These are phyloP conservation scores for Penicillium digitatum DNA, from an alignment of 2,329 filamentous ascomycete species.

Conservation along the genomic window DNA sequence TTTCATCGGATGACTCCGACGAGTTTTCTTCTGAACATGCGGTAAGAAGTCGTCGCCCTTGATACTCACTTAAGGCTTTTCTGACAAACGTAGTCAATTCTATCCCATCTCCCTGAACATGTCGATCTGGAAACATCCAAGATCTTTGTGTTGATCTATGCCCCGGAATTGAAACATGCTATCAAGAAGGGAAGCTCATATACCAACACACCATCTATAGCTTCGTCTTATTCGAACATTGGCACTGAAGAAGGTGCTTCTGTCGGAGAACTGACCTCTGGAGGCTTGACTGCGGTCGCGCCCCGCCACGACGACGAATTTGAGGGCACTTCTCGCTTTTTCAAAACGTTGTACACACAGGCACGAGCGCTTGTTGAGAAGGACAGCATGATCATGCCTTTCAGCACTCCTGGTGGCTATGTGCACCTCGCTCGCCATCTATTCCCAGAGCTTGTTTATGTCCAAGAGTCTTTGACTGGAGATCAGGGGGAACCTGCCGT, in stretches of 20 bases:
- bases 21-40: conserved; percentile 69
- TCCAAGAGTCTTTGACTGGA: conserved; percentile 80
- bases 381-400: conserved; percentile 81
- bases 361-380: conserved; percentile 76
- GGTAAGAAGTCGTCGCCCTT: conserved; percentile 52
- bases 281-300: conserved; percentile 49
- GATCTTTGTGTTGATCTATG: conserved; percentile 85
- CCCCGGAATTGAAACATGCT: conserved; percentile 69
- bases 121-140: conserved; percentile 69
- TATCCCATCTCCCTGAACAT: conserved; percentile 79
- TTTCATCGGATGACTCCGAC: conserved; percentile 54
- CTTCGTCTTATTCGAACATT: conserved; percentile 87
- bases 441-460: conserved; percentile 78
- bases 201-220: conserved; percentile 59
- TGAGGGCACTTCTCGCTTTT: conserved; percentile 57
- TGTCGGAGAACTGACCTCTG: conserved; percentile 45
- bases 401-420: conserved; percentile 77
- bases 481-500: conserved; percentile 68
- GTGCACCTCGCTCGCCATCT: conserved; percentile 83
- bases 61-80: not conserved
- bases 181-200: conserved; percentile 39
- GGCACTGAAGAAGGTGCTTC: conserved; percentile 61
- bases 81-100: conserved; percentile 60
- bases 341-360: conserved; percentile 76
- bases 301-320: conserved; percentile 47